These are phyloP conservation scores for Pleurotus ostreatus DNA, from an alignment of 768 basidiomycete species.

Conservation along the genomic window DNA sequence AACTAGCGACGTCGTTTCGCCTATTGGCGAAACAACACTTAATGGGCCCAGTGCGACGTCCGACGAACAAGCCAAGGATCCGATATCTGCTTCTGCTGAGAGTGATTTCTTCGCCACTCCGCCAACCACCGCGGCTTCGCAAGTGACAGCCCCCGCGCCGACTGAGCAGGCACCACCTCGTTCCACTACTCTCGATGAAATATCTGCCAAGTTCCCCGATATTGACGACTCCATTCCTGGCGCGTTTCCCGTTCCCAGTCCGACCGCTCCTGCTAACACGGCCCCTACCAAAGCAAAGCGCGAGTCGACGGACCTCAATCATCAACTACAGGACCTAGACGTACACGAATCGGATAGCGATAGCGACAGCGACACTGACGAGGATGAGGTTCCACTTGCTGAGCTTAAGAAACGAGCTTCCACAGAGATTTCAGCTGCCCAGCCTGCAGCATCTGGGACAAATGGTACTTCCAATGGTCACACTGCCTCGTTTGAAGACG, in stretches of 20 bases:
- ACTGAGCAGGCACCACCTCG: conserved; percentile 6
- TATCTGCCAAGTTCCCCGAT: conserved; percentile 5
- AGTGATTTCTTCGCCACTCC: conserved; percentile 63
- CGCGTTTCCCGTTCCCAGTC: conserved; percentile 13
- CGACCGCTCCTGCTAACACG: neutral
- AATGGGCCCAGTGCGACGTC: conserved; percentile 14
- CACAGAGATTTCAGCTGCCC: too few relatives aligned
- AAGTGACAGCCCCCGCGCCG: neutral
- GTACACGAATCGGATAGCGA: conserved; percentile 38
- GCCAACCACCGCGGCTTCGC: conserved; percentile 32
- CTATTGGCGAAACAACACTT: conserved; percentile 14
- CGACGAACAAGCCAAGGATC: conserved; percentile 9
- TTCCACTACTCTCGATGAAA: neutral
- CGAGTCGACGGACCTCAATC: conserved; percentile 47
- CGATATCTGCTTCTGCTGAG: conserved; percentile 29
- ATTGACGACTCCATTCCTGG: conserved; percentile 3
- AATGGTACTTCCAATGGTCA: conserved; percentile 10
- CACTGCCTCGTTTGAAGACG: conserved; percentile 48
- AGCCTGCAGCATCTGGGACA: conserved; percentile 14
- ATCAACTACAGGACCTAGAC: conserved; percentile 57
- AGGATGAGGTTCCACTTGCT: conserved; percentile 39
- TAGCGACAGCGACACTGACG: conserved; percentile 41
- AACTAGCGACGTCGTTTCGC: conserved; percentile 4
- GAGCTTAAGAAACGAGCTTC: conserved; percentile 24
- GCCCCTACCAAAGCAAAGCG: neutral